Evolutionary conservation across 768 basidiomycete genomes (phyloP).

Genomic region (Phlebiopsis flavidoalba): DNA sequence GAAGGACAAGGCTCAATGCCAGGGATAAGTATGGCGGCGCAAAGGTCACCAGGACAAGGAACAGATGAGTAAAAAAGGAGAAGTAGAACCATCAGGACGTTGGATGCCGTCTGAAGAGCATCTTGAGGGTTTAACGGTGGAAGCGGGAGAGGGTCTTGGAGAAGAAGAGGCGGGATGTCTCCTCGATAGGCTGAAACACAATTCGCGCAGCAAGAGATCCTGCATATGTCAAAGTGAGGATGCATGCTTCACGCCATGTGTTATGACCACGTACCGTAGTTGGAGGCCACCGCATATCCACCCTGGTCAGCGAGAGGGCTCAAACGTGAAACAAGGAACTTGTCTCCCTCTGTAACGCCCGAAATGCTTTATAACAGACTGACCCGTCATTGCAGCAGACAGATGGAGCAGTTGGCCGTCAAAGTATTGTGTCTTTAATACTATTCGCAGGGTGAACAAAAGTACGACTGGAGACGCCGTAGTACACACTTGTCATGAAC

Average conservation of each 20-base stretch:
- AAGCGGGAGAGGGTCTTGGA: constrained; percentile 52
- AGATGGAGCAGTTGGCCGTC: constrained; percentile 49
- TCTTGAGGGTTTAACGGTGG: constrained; percentile 3
- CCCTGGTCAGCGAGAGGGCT: constrained; percentile 87
- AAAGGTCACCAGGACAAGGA: constrained; percentile 69
- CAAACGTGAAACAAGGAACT: constrained; percentile 79
- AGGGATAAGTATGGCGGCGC: constrained; percentile 72
- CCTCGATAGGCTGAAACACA: constrained; percentile 93
- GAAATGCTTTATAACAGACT: constrained; percentile 90
- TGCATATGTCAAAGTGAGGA: constrained; percentile 22
- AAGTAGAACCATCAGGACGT: constrained; percentile 40
- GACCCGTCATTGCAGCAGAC: constrained; percentile 79
- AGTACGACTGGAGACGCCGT: neutral
- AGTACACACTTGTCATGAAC: constrained; percentile 26
- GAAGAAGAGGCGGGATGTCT: constrained; percentile 86
- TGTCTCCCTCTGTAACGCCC: constrained; percentile 96
- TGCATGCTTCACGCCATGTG: neutral
- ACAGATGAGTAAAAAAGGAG: constrained; percentile 67
- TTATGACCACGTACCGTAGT: constrained; percentile 68
- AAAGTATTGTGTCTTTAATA: constrained; percentile 32
- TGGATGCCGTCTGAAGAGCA: constrained; percentile 33
- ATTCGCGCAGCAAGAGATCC: constrained; percentile 92
- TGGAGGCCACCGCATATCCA: constrained; percentile 92
- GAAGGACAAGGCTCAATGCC: constrained; percentile 65
- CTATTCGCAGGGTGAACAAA: constrained; percentile 10